These are phyloP conservation scores for Aphanomyces cochlioides DNA, from an alignment of 352 stramenopile genomes.

Conservation along the genomic window DNA sequence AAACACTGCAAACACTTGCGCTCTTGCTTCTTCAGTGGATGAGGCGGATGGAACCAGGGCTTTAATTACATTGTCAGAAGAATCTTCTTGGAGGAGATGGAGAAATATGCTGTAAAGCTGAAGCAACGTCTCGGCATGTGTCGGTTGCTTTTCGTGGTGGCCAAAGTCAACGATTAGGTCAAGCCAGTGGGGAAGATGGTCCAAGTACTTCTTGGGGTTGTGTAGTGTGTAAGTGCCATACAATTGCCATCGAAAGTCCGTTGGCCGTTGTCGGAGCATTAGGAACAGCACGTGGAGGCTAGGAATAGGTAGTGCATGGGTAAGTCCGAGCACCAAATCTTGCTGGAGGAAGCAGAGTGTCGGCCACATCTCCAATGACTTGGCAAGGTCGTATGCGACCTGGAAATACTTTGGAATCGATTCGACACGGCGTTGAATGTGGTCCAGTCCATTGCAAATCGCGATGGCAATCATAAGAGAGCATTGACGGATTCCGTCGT, in stretches of 20 bases:
- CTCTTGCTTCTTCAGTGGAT: neutral
- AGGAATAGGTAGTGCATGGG: neutral
- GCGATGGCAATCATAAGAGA: slow-evolving; percentile 1
- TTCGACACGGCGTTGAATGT: neutral
- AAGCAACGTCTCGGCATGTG: slow-evolving; percentile 18
- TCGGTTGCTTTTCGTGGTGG: slow-evolving; percentile 4
- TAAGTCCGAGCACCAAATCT: neutral
- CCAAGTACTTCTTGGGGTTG: neutral
- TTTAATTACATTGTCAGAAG: neutral
- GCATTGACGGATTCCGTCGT: slow-evolving; percentile 1
- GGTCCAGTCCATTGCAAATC: slow-evolving; percentile 3
- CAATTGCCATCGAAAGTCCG: slow-evolving; percentile 8
- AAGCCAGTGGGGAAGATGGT: neutral
- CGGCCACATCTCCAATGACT: neutral
- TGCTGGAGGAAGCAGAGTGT: neutral
- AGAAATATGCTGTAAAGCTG: slow-evolving; percentile 12
- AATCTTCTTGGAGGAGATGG: neutral
- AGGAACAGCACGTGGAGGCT: neutral
- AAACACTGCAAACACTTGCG: neutral
- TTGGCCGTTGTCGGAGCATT: neutral
- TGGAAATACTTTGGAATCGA: neutral
- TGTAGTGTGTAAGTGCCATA: slow-evolving; percentile 16
- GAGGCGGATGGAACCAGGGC: neutral
- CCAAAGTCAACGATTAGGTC: neutral
- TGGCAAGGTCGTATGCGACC: neutral